phyloP scores from a whole-genome alignment of 208 protist genomes.

The Naegleria fowleri region DNA sequence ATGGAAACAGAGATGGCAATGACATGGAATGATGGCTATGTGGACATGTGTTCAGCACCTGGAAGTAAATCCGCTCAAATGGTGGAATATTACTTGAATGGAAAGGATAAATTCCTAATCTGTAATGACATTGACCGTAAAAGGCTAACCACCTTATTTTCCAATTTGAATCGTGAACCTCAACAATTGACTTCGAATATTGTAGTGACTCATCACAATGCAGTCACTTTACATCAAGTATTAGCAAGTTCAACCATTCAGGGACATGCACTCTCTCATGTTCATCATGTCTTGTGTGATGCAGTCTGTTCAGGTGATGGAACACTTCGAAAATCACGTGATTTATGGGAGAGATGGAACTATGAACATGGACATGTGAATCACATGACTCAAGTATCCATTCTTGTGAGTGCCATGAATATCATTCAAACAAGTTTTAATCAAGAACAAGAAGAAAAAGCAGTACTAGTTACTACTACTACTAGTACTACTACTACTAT shows the following conservation, averaged over 20 bases:
- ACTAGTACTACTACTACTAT: not conserved
- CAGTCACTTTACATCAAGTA: slow-evolving; percentile 29
- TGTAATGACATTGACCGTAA: slow-evolving; percentile 43
- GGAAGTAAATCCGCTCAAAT: slow-evolving; percentile 45
- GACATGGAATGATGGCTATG: not conserved
- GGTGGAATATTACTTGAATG: not conserved
- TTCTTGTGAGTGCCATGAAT: slow-evolving; percentile 18
- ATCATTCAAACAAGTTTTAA: slow-evolving; percentile 38
- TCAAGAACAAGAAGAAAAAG: not conserved
- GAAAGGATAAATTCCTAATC: slow-evolving; percentile 35
- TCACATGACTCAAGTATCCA: slow-evolving; percentile 64
- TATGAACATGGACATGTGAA: slow-evolving; percentile 61
- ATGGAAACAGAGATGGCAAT: too few relatives aligned
- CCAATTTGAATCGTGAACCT: slow-evolving; percentile 55
- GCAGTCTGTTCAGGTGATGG: slow-evolving; percentile 91
- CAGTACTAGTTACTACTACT: not conserved
- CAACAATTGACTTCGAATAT: slow-evolving; percentile 69
- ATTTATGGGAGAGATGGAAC: slow-evolving; percentile 82
- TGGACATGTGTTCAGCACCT: slow-evolving; percentile 51
- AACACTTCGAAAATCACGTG: slow-evolving; percentile 86
- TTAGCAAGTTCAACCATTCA: not conserved
- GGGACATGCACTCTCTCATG: slow-evolving; percentile 35
- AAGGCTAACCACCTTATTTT: slow-evolving; percentile 37
- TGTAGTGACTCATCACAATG: slow-evolving; percentile 79
- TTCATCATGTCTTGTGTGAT: slow-evolving; percentile 84